phyloP scores from a whole-genome alignment of 2,329 filamentous ascomycete species.

The Calonectria ilicicola region DNA sequence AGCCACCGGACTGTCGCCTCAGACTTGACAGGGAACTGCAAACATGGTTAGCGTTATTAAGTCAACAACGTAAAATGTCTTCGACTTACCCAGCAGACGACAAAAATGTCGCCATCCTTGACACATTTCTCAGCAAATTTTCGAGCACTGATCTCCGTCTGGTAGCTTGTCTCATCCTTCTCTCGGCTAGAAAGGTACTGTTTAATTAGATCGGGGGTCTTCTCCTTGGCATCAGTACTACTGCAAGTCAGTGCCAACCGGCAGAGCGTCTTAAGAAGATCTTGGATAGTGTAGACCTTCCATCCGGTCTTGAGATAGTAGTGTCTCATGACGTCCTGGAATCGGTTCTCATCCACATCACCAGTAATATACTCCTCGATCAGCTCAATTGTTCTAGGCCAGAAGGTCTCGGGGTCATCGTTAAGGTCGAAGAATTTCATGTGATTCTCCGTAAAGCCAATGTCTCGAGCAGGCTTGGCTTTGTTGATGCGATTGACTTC shows the following conservation, averaged over 20 bases:
- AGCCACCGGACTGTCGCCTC: constrained; percentile 80
- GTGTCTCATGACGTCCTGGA: constrained; percentile 90
- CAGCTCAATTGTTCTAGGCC: constrained; percentile 85
- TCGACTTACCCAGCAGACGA: constrained; percentile 86
- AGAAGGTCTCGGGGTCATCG: constrained; percentile 76
- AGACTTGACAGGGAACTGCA: constrained; percentile 74
- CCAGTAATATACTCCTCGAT: constrained; percentile 88
- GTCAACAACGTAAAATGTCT: not conserved
- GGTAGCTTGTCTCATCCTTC: constrained; percentile 87
- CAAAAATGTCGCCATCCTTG: constrained; percentile 92
- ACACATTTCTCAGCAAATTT: constrained; percentile 93
- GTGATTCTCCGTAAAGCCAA: constrained; percentile 85
- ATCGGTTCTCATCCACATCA: constrained; percentile 83
- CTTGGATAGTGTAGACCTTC: constrained; percentile 93
- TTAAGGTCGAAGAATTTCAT: constrained; percentile 80
- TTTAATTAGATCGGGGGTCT: constrained; percentile 89
- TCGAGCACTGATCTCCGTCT: constrained; percentile 89
- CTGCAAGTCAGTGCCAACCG: constrained; percentile 87
- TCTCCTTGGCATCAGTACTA: constrained; percentile 89
- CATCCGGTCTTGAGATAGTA: constrained; percentile 94
- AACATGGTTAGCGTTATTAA: constrained; percentile 46
- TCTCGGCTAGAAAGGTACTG: constrained; percentile 87
- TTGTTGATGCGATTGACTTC: constrained; percentile 80
- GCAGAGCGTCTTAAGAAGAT: constrained; percentile 84
- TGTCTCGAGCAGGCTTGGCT: constrained; percentile 83